Percentiles rank a stretch among this genome's conserved stretches.
These are phyloP conservation scores for Phoma herbarum DNA, from an alignment of 2,329 filamentous ascomycete genomes.

Conservation along the genomic window DNA sequence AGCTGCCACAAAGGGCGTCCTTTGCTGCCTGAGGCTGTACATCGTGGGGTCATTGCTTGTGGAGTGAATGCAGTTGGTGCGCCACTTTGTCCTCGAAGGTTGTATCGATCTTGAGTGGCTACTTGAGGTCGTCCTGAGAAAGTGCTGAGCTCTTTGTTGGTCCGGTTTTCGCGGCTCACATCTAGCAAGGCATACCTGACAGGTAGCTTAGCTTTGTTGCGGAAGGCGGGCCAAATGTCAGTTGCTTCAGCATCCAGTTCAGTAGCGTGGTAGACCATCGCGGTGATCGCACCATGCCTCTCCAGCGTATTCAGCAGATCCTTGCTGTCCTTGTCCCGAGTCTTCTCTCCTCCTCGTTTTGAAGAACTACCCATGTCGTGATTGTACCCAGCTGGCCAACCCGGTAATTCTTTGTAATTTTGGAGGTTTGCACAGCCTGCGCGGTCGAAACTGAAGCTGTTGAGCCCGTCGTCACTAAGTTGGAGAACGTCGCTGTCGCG, in stretches of 20 bases:
- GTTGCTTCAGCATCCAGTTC: conserved; percentile 37
- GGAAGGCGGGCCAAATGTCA: conserved; percentile 49
- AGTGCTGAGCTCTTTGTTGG: neutral
- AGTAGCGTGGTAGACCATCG: conserved; percentile 33
- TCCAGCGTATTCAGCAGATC: conserved; percentile 26
- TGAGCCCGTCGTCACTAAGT: neutral
- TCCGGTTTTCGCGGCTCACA: neutral
- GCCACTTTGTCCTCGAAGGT: neutral
- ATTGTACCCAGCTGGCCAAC: neutral
- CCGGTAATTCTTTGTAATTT: neutral
- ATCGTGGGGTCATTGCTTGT: neutral
- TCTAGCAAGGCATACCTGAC: conserved; percentile 37
- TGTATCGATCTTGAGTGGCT: conserved; percentile 2
- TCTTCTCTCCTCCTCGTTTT: conserved; percentile 35
- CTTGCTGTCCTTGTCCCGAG: conserved; percentile 24
- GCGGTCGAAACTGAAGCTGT: neutral
- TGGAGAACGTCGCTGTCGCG: neutral
- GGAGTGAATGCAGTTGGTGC: neutral
- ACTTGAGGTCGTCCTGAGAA: neutral
- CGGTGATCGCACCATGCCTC: conserved; percentile 35
- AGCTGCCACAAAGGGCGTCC: conserved; percentile 56
- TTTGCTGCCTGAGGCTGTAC: neutral
- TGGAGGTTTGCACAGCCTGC: neutral
- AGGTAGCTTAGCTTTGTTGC: conserved; percentile 38
- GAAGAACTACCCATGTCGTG: conserved; percentile 8